Conservation (phyloP, 108 stramenopile species). For the Nitzschia inconspicua region DNA sequence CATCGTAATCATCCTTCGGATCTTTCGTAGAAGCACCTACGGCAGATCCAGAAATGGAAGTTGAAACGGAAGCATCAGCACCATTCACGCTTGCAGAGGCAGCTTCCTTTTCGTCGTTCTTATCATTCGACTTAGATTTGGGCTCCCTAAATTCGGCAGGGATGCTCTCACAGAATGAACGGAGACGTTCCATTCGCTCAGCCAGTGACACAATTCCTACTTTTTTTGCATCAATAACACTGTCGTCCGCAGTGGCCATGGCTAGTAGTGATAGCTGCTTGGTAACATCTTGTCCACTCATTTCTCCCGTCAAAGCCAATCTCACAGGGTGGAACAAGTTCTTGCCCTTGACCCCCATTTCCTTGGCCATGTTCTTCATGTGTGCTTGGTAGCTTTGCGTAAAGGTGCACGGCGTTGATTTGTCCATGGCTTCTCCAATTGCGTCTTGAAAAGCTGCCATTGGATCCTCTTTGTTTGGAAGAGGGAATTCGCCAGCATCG, state of each 20-base stretch:
- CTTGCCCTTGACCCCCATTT: conserved; percentile 84
- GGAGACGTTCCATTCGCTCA: conserved; percentile 61
- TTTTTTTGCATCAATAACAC: conserved; percentile 56
- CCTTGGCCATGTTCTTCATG: conserved; percentile 87
- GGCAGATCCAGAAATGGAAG: too few species aligned
- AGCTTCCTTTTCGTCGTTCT: conserved; percentile 10
- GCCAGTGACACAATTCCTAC: conserved; percentile 55
- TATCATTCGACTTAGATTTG: conserved; percentile 3
- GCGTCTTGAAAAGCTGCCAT: conserved; percentile 76
- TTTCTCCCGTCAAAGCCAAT: conserved; percentile 91
- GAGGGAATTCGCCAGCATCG: conserved; percentile 53
- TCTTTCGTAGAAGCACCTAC: conserved; percentile 31
- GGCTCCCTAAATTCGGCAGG: conserved; percentile 70
- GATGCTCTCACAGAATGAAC: conserved; percentile 70
- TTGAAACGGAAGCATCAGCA: conserved; percentile 13
- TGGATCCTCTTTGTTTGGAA: conserved; percentile 49
- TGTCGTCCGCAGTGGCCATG: conserved; percentile 54
- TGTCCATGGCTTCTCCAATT: conserved; percentile 66
- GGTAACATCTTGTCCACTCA: conserved; percentile 97
- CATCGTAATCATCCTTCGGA: conserved; percentile 71
- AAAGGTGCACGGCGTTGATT: conserved; percentile 43
- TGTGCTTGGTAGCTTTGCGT: conserved; percentile 71
- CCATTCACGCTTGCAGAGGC: background rate
- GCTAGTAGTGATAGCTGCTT: conserved; percentile 84
- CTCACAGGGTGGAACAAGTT: conserved; percentile 93